A percentile compares a stretch with the other conserved stretches of the same genome.
These are phyloP conservation scores for Lentinula raphanica DNA, from an alignment of 768 basidiomycete genomes.

Conservation along the genomic window DNA sequence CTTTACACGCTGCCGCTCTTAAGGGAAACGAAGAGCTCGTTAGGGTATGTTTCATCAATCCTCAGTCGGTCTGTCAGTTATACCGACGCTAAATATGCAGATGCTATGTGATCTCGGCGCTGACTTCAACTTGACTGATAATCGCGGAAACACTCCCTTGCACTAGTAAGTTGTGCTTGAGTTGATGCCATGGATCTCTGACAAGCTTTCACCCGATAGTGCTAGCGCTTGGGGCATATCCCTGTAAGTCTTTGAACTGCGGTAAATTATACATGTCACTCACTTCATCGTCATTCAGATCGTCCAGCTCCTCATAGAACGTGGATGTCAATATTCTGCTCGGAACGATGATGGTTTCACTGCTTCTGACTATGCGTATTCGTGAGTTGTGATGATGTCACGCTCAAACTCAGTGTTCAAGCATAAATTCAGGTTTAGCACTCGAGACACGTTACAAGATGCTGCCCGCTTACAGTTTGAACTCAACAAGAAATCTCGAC, in stretches of 20 bases:
- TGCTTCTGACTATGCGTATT: conserved; percentile 90
- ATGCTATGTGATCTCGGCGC: conserved; percentile 90
- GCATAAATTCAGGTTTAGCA: conserved; percentile 49
- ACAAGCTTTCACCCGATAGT: conserved; percentile 31
- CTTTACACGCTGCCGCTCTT: conserved; percentile 80
- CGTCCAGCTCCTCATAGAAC: conserved; percentile 81
- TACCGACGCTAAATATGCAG: conserved; percentile 31
- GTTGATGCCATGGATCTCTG: not conserved
- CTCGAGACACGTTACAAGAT: conserved; percentile 73
- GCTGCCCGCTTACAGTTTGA: conserved; percentile 77
- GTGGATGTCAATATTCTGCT: conserved; percentile 78
- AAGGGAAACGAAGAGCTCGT: conserved; percentile 90
- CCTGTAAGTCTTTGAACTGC: conserved; percentile 41
- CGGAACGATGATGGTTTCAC: conserved; percentile 91
- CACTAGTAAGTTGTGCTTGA: conserved; percentile 67
- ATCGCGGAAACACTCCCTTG: conserved; percentile 86
- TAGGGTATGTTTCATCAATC: conserved; percentile 40
- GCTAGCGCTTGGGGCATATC: conserved; percentile 88
- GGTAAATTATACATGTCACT: not conserved
- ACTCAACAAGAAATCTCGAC: conserved; percentile 69
- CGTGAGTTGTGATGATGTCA: conserved; percentile 39
- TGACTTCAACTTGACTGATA: conserved; percentile 85
- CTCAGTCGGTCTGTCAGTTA: not conserved
- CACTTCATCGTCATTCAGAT: conserved; percentile 39
- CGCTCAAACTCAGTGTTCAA: not conserved